Evolutionary conservation across 1,284 basidiomycete genomes (phyloP), one percentile per base, ranked within the genome.

Genomic region (Pisolithus thermaeus): DNA sequence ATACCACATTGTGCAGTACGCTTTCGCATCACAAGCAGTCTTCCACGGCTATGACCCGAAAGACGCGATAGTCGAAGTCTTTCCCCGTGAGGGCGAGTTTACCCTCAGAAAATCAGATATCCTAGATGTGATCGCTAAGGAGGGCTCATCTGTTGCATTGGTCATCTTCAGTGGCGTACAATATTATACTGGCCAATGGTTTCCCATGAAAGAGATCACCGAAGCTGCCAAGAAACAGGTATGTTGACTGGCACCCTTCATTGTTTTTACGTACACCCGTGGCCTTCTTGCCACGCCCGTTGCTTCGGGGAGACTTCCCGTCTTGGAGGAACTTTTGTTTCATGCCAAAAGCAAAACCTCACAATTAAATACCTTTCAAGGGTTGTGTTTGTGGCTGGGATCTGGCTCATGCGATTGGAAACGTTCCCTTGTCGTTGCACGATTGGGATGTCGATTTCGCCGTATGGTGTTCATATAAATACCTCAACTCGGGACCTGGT

Each of bases 401-500:
- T 72, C 83, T 98, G 32, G 97, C 97, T 4, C 97, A 99, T 70
- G 96, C 90, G 1, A 80, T 89, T 46, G 95, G 95, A 50, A 99
- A 99, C 67, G 90, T 99, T 30, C 88, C 91, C 11, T 71, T 97
- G 56, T 76, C 82, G 48, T 75, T 99, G 56, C 92, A 97, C 68
- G 87, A 93, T 56, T 99, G 97, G 96, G 76, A 81, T 55, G 87
- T 93, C 59, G 96, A 99, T 71, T 98, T 98, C 69, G 96, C 95
- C 1, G 92, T 93, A 18, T 97, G 94, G 93, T 97, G 94, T 70
- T 90, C 92, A 28, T 97, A 97, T 78, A 97, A 97, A 75, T 99
- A 98, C 70, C 81, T 97, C 51, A 98, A 97, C 69, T 87, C 92
- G 12, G 93, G 97, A 1, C 95, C 96, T 4, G 95, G 96, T 14